Evolutionary conservation across 495 filamentous ascomycete species (phyloP).

Genomic region (Annulohypoxylon maeteangense): DNA sequence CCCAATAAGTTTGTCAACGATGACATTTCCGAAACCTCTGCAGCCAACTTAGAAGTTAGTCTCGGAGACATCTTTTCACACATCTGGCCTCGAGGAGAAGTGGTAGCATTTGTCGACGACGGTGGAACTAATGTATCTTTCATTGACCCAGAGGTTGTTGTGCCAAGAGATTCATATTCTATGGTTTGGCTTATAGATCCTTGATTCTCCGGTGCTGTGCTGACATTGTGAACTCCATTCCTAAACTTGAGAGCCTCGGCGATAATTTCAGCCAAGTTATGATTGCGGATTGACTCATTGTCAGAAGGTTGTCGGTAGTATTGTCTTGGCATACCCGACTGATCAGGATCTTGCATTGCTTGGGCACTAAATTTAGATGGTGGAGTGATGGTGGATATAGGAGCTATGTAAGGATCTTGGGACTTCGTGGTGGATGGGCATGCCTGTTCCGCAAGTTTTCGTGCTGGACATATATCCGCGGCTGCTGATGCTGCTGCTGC

Average conservation of each 20-base stretch:
- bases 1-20: not conserved
- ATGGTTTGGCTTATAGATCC: not conserved
- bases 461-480: constrained; percentile 18
- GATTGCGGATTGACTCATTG: too few relatives aligned
- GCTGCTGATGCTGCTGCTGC: not conserved
- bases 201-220: not conserved
- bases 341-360: not conserved
- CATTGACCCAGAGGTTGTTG: not conserved
- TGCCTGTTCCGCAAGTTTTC: constrained; percentile 4
- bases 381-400: not conserved
- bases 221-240: not conserved
- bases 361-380: not conserved
- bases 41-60: not conserved
- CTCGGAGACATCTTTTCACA: not conserved
- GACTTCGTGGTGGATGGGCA: not conserved
- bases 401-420: not conserved
- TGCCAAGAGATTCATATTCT: not conserved
- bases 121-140: not conserved
- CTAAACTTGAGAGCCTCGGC: not conserved
- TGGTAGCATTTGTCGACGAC: not conserved
- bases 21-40: not conserved
- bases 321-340: not conserved
- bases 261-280: not conserved
- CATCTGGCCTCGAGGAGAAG: not conserved
- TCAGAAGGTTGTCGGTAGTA: not conserved